These are phyloP conservation scores for Penicillium crustosum DNA, from an alignment of 2,329 filamentous ascomycete species.

Conservation along the genomic window DNA sequence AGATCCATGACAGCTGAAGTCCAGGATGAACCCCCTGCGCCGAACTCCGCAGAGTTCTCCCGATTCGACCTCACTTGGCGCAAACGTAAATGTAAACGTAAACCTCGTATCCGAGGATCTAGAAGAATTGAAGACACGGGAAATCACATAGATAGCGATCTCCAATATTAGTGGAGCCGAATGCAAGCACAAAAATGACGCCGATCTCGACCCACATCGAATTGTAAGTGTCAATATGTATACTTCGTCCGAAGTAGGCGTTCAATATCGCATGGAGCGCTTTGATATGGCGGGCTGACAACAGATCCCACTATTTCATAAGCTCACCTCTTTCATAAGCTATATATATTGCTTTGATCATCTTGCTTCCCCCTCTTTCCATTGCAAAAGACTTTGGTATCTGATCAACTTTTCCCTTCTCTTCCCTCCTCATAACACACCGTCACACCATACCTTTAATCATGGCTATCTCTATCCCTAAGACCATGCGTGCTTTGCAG, in stretches of 20 bases:
- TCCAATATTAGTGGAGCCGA: not conserved
- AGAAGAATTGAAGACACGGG: not conserved
- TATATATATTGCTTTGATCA: not conserved
- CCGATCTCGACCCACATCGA: constrained; percentile 3
- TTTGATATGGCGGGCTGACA: not conserved
- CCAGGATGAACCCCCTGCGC: too few relatives aligned
- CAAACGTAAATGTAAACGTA: not conserved
- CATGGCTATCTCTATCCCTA: constrained; percentile 13
- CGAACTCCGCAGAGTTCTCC: not conserved
- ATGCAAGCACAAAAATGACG: constrained; percentile 1
- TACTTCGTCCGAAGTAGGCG: not conserved
- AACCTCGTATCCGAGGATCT: not conserved
- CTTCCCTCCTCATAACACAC: not conserved
- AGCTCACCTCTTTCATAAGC: not conserved
- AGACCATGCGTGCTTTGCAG: constrained; percentile 19
- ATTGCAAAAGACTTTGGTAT: not conserved
- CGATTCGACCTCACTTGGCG: constrained; percentile 1
- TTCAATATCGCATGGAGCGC: not conserved
- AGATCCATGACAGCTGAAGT: not conserved
- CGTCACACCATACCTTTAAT: not conserved
- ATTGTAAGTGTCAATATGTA: not conserved
- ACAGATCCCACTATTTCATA: not conserved
- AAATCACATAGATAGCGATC: not conserved
- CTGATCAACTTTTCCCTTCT: not conserved
- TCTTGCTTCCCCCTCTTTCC: not conserved